Percentiles rank a stretch among this genome's conserved stretches.
These are phyloP conservation scores for Ogataea pignaliae DNA, from an alignment of 805 yeast species.

Conservation along the genomic window DNA sequence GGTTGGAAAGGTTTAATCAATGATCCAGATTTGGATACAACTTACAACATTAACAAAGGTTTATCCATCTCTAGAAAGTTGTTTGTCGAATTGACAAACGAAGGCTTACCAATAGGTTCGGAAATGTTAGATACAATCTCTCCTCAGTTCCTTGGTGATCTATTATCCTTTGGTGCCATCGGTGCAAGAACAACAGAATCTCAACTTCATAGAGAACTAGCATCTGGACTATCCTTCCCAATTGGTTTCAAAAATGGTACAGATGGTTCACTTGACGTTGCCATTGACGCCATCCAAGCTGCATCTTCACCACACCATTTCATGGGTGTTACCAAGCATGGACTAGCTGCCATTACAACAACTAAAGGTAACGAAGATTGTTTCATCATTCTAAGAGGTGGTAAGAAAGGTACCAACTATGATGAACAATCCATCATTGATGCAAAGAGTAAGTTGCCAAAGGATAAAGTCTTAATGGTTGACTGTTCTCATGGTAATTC, in stretches of 20 bases:
- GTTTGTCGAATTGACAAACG: constrained; percentile 72
- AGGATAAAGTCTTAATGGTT: constrained; percentile 60
- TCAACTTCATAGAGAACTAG: constrained; percentile 93
- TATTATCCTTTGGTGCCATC: constrained; percentile 94
- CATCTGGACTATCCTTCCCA: constrained; percentile 96
- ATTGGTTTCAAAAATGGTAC: constrained; percentile 98
- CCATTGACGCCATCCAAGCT: constrained; percentile 90
- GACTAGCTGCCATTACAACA: constrained; percentile 92
- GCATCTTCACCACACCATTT: constrained; percentile 93
- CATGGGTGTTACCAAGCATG: constrained; percentile 92
- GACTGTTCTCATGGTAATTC: constrained; percentile 98
- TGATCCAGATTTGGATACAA: constrained; percentile 90
- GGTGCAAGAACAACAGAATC: constrained; percentile 99
- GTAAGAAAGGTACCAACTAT: constrained; percentile 87
- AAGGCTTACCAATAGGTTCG: constrained; percentile 41
- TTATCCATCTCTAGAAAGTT: constrained; percentile 80
- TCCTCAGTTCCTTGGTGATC: constrained; percentile 90
- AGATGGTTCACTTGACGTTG: constrained; percentile 92
- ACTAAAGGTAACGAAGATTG: constrained; percentile 91
- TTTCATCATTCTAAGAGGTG: constrained; percentile 92
- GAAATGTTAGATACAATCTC: constrained; percentile 98
- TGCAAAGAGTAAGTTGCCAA: constrained; percentile 56
- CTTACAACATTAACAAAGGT: constrained; percentile 95
- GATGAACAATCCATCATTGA: constrained; percentile 69
- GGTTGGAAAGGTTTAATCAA: constrained; percentile 99